phyloP scores from a whole-genome alignment of 2,329 filamentous ascomycete genomes.

The Colletotrichum sp. region DNA sequence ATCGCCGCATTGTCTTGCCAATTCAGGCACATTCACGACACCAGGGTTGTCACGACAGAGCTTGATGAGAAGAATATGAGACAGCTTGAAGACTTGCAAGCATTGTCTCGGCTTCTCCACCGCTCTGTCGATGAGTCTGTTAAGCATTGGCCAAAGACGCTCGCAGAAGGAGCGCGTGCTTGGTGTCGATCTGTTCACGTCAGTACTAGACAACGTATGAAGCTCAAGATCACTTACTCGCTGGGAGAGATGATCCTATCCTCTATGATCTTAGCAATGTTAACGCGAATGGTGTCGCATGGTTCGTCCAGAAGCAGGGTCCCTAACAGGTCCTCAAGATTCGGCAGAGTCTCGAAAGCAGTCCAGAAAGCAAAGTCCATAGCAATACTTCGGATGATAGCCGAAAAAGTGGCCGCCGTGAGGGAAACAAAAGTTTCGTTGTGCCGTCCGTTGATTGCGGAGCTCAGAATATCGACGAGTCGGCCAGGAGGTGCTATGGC shows the following conservation, averaged over 20 bases:
- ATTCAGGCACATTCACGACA: conserved; percentile 24
- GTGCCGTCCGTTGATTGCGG: conserved; percentile 11
- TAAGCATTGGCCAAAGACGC: conserved; percentile 53
- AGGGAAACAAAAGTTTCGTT: conserved; percentile 18
- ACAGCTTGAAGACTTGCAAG: conserved; percentile 50
- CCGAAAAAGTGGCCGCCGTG: conserved; percentile 38
- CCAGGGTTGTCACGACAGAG: conserved; percentile 26
- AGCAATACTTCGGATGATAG: conserved; percentile 44
- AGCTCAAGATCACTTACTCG: conserved; percentile 11
- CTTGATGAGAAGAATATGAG: conserved; percentile 43
- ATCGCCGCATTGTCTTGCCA: conserved; percentile 31
- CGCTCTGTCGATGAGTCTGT: conserved; percentile 40
- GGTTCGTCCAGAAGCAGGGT: conserved; percentile 42
- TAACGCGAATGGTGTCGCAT: conserved; percentile 39
- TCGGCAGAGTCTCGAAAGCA: conserved; percentile 34
- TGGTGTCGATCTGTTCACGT: conserved; percentile 29
- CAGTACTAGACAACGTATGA: conserved; percentile 3
- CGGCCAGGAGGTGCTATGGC: conserved; percentile 24
- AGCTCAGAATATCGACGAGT: conserved; percentile 32
- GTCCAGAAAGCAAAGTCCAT: conserved; percentile 43
- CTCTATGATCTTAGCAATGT: conserved; percentile 37
- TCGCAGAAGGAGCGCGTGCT: conserved; percentile 43
- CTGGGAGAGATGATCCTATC: conserved; percentile 26
- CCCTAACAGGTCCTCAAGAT: conserved; percentile 32
- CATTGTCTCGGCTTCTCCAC: conserved; percentile 37